Evolutionary conservation across 2,329 filamentous ascomycete genomes (phyloP).

Genomic region (Aspergillus neoniger): DNA sequence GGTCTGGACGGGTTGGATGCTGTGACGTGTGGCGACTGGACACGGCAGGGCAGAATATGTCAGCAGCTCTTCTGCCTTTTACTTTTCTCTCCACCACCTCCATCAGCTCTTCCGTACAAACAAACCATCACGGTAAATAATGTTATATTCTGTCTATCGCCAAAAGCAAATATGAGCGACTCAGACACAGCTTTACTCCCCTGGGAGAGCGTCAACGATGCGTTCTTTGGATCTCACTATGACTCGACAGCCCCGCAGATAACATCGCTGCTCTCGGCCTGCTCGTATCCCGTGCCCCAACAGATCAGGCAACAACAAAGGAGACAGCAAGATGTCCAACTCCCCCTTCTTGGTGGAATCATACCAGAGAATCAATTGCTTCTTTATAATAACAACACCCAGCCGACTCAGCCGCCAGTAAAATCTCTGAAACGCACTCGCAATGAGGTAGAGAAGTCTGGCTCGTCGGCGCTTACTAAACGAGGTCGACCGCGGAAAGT

Average conservation of each 20-base stretch:
- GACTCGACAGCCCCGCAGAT: slow-evolving; percentile 14
- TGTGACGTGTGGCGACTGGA: not conserved
- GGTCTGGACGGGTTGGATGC: not conserved
- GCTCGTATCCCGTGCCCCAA: slow-evolving; percentile 23
- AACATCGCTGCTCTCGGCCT: slow-evolving; percentile 21
- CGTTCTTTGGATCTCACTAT: not conserved
- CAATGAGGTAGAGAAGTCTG: not conserved
- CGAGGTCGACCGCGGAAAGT: slow-evolving; percentile 25
- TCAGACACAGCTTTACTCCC: slow-evolving; percentile 11
- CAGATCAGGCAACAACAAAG: not conserved
- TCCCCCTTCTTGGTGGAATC: not conserved
- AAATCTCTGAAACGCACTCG: slow-evolving; percentile 7
- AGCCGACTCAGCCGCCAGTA: not conserved
- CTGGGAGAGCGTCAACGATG: slow-evolving; percentile 12
- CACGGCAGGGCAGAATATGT: not conserved
- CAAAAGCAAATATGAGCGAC: slow-evolving; percentile 1
- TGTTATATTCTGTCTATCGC: not conserved
- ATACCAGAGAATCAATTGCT: not conserved
- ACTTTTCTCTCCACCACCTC: not conserved
- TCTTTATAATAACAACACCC: not conserved
- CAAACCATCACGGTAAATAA: not conserved
- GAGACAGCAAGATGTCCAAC: not conserved
- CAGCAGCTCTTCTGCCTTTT: not conserved
- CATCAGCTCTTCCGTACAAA: not conserved
- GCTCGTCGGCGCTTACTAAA: slow-evolving; percentile 14